Evolutionary conservation across 1,284 basidiomycete genomes (phyloP).

Genomic region (Austroboletus niveus): DNA sequence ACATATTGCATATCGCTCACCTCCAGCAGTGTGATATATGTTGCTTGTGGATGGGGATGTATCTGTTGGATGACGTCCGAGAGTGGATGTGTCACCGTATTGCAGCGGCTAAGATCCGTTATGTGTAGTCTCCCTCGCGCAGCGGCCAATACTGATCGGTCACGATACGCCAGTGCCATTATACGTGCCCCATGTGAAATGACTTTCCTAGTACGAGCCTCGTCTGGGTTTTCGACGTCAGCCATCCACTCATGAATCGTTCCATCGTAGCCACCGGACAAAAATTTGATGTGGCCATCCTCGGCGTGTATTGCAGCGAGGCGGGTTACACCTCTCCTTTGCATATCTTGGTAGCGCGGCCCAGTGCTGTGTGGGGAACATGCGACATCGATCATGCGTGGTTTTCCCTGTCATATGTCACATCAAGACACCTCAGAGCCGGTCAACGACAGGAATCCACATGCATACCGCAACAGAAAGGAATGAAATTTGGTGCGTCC

Average conservation of each 20-base stretch:
- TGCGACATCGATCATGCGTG: constrained; percentile 32
- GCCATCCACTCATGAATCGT: constrained; percentile 40
- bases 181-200: constrained; percentile 32
- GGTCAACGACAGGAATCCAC: constrained; percentile 22
- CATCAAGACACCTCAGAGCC: constrained; percentile 16
- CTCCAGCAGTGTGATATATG: constrained; percentile 46
- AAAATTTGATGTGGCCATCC: constrained; percentile 35
- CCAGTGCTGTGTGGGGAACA: constrained; percentile 28
- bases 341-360: constrained; percentile 26
- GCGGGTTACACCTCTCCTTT: constrained; percentile 37
- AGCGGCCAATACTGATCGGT: constrained; percentile 36
- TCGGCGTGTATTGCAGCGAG: constrained; percentile 37
- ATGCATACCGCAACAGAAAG: constrained; percentile 35
- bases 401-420: constrained; percentile 21
- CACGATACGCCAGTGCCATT: constrained; percentile 37
- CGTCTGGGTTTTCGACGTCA: constrained; percentile 17
- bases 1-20: constrained; percentile 32
- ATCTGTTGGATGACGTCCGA: constrained; percentile 45
- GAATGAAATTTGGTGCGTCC: constrained; percentile 41
- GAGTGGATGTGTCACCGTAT: constrained; percentile 29
- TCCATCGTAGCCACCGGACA: constrained; percentile 46
- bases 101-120: constrained; percentile 34
- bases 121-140: constrained; percentile 33
- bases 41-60: constrained; percentile 44
- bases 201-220: constrained; percentile 26